A percentile compares a stretch with the other conserved stretches of the same genome.
Conservation (phyloP, 768 basidiomycete species). For the Roridomyces roridus region DNA sequence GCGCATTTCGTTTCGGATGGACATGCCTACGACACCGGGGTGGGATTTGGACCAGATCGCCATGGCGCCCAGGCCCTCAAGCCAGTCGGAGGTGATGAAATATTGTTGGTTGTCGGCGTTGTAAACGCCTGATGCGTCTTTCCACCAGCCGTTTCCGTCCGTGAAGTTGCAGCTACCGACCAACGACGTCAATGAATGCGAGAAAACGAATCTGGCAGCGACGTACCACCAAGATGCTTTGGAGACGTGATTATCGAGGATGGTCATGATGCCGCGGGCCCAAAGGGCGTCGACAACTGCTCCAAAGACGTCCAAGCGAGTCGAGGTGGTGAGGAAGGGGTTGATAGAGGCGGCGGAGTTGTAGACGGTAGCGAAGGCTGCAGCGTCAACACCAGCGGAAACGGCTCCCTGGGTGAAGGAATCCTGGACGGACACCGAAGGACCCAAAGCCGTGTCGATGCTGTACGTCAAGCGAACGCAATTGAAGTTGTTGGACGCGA, state of each 20-base stretch:
- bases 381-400: slow-evolving; percentile 17
- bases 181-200: no score
- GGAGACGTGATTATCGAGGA: slow-evolving; percentile 29
- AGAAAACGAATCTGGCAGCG: no score
- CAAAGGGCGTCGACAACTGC: slow-evolving; percentile 24
- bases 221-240: slow-evolving; percentile 24
- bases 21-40: slow-evolving; percentile 28
- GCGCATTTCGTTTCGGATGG: slow-evolving; percentile 7
- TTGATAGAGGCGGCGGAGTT: slow-evolving; percentile 21
- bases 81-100: slow-evolving; percentile 27
- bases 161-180: slow-evolving; percentile 16
- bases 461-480: slow-evolving; percentile 28
- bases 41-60: slow-evolving; percentile 21
- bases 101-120: slow-evolving; percentile 25
- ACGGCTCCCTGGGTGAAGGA: slow-evolving; percentile 24
- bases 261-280: slow-evolving; percentile 13
- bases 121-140: slow-evolving; percentile 21
- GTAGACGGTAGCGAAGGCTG: slow-evolving; percentile 22
- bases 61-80: slow-evolving; percentile 23
- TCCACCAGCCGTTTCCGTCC: slow-evolving; percentile 31
- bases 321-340: slow-evolving; percentile 21
- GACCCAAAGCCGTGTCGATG: slow-evolving; percentile 29
- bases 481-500: slow-evolving; percentile 28
- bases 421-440: slow-evolving; percentile 18
- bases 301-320: slow-evolving; percentile 20